Conservation (phyloP, 257 asterid species). For the Euphrasia confusa region DNA sequence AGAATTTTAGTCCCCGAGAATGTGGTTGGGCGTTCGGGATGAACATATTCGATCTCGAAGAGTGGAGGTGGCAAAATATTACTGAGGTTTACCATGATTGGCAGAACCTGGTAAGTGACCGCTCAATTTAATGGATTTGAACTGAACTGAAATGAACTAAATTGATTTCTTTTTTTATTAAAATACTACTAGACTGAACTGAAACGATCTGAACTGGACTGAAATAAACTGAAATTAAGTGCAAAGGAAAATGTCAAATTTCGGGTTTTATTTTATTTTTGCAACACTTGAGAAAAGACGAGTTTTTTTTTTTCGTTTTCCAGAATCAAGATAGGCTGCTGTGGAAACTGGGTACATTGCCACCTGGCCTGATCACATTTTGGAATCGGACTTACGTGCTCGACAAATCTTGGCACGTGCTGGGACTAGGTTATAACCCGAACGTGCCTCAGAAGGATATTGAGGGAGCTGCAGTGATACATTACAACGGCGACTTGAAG, state of each 20-base stretch:
- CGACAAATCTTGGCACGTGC: constrained; percentile 79
- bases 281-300: background rate
- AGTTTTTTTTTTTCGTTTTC: background rate
- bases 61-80: constrained; percentile 80
- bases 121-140: no score
- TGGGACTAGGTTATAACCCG: constrained; percentile 92
- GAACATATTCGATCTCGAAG: constrained; percentile 67
- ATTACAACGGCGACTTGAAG: constrained; percentile 84
- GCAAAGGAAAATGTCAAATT: no score
- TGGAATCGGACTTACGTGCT: constrained; percentile 72
- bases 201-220: no score
- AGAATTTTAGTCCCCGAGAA: constrained; percentile 64
- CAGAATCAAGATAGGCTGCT: constrained; percentile 82
- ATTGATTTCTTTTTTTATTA: no score
- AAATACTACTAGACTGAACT: no score
- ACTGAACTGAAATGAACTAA: no score
- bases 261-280: background rate
- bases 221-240: no score
- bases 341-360: constrained; percentile 92
- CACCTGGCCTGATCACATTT: constrained; percentile 90
- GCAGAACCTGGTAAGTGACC: constrained; percentile 72
- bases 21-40: constrained; percentile 99
- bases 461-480: constrained; percentile 79
- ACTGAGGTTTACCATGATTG: constrained; percentile 83
- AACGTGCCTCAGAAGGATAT: constrained; percentile 61